Conservation (phyloP, 1,139 yeast genomes). For the Ogataea hybrid region DNA sequence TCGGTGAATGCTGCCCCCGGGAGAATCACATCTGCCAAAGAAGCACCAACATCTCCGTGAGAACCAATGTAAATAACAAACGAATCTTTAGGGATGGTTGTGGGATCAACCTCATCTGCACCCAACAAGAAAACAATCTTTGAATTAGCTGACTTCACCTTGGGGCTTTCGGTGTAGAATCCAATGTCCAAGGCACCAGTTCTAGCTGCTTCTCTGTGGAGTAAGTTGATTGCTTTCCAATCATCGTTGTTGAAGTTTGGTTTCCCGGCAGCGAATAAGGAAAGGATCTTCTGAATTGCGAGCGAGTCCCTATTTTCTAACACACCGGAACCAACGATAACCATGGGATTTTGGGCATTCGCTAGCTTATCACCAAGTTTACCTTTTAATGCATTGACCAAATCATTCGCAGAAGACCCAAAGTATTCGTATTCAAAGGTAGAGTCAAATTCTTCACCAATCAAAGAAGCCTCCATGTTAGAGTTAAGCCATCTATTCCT, state of each 20-base stretch:
- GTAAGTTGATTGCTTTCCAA: conserved; percentile 81
- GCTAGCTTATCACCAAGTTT: conserved; percentile 68
- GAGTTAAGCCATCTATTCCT: conserved; percentile 80
- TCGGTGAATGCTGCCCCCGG: conserved; percentile 93
- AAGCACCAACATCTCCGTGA: conserved; percentile 90
- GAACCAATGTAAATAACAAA: conserved; percentile 91
- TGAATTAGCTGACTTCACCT: conserved; percentile 51
- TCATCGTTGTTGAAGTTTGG: conserved; percentile 63
- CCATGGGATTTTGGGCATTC: conserved; percentile 70
- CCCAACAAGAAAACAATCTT: conserved; percentile 80
- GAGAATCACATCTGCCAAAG: conserved; percentile 81
- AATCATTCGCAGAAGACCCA: conserved; percentile 60
- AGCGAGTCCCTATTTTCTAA: conserved; percentile 66
- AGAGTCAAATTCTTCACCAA: conserved; percentile 77
- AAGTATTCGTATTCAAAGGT: conserved; percentile 67
- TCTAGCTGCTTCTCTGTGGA: conserved; percentile 86
- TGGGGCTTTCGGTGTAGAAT: conserved; percentile 54
- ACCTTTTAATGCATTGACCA: conserved; percentile 63
- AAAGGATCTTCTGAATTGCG: conserved; percentile 60
- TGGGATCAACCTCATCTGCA: conserved; percentile 74
- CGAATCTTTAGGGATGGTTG: conserved; percentile 78
- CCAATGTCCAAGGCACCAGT: conserved; percentile 87
- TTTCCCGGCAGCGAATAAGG: conserved; percentile 60
- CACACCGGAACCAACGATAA: conserved; percentile 81
- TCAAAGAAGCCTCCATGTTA: conserved; percentile 58